Evolutionary conservation across 2,329 filamentous ascomycete species (phyloP), one percentile per base, ranked within the genome.

Genomic region (Talaromyces sp.): DNA sequence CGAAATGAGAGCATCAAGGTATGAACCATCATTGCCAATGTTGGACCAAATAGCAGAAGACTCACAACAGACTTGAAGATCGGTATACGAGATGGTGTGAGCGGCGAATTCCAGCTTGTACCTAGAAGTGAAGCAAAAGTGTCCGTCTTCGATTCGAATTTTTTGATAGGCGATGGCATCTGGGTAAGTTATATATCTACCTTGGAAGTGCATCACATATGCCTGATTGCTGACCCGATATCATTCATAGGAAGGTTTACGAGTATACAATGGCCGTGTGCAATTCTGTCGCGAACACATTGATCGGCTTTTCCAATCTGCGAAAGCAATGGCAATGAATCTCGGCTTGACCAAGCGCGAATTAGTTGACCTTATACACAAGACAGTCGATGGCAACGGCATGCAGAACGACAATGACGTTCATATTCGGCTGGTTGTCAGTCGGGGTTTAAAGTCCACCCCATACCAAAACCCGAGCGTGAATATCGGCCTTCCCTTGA

Each of bases 251-350:
- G 52, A 56, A 37, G 52, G 52, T 7, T 8, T 56, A 37, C 52
- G 52, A 56, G 52, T 56, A 56, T 56, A 56, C 33, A 56, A 56
- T 22, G 52, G 52, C 6, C 52, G 52, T 33, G 52, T 56, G 16
- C 52, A 56, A 35, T 56, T 56, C 33, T 56, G 52, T 13, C 31
- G 52, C 13, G 52, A 56, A 56, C 52, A 56, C 19, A 56, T 56
- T 13, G 52, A 56, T 22, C 52, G 52, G 19, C 19, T 56, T 11
- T 56, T 56, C 52, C 52, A 56, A 56, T 56, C 52, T 10, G 52
- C 52, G 9, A 56, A 56, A 56, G 52, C 52, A 56, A 56, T 56
- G 52, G 52, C 52, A 37, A 56, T 56, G 52, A 19, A 56, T 56
- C 52, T 56, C 52, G 52, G 52, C 52, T 24, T 56, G 31, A 35